Evolutionary conservation across 2,329 filamentous ascomycete genomes (phyloP).

Genomic region (Aspergillus sp.): DNA sequence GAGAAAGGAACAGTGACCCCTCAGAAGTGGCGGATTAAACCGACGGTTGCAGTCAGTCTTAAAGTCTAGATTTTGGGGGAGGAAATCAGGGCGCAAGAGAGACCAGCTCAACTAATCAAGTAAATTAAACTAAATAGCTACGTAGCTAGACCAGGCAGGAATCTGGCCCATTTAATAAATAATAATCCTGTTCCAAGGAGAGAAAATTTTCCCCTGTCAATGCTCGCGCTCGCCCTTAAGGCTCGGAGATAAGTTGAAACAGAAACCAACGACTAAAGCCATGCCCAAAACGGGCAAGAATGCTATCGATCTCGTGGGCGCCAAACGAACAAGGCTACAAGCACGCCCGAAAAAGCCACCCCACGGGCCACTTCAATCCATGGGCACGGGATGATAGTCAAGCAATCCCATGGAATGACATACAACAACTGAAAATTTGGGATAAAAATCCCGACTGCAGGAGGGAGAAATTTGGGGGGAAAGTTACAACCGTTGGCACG

Average conservation of each 20-base stretch:
- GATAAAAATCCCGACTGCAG: background rate
- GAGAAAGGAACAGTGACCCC: background rate
- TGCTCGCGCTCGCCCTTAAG: background rate
- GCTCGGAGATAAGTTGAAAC: background rate
- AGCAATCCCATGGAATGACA: too few relatives aligned
- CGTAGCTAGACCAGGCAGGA: too few relatives aligned
- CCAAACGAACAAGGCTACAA: background rate
- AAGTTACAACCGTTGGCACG: background rate
- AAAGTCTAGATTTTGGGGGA: background rate
- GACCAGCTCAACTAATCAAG: too few relatives aligned
- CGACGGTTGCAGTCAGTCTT: conserved; percentile 4
- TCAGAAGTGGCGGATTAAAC: conserved; percentile 7
- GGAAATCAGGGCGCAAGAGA: background rate
- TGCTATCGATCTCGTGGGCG: background rate
- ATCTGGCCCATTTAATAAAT: too few relatives aligned
- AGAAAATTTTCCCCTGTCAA: background rate
- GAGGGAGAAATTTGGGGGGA: background rate
- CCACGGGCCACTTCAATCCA: background rate
- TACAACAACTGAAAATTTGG: background rate
- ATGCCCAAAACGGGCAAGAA: background rate
- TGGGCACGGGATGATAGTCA: background rate
- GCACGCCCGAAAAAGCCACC: background rate
- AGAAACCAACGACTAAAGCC: background rate
- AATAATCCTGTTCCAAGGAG: too few relatives aligned
- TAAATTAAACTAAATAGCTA: too few relatives aligned